Percentiles rank a stretch among this genome's conserved stretches.
These are phyloP conservation scores for Russula sp. DNA, from an alignment of 768 basidiomycete genomes.

Conservation along the genomic window DNA sequence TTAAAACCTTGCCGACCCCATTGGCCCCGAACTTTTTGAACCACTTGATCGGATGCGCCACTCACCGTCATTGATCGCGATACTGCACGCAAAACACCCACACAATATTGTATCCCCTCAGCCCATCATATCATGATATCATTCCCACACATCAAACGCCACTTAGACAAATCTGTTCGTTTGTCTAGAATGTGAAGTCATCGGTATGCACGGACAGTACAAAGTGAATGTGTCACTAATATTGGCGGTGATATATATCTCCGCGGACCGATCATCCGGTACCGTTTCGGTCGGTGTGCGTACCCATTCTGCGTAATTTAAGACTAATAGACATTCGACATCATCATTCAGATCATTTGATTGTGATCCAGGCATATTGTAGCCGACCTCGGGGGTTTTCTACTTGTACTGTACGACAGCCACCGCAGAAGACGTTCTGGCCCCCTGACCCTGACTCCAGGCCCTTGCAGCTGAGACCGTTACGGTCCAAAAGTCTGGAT, in stretches of 20 bases:
- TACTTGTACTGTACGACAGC: background rate
- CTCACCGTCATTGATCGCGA: background rate
- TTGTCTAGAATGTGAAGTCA: background rate
- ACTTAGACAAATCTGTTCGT: background rate
- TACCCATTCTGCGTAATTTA: background rate
- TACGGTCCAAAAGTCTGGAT: background rate
- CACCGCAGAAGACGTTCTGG: background rate
- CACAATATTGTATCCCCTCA: background rate
- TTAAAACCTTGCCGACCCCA: background rate
- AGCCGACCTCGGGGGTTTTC: background rate
- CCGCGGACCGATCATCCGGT: background rate
- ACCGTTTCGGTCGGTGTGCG: background rate
- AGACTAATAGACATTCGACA: background rate
- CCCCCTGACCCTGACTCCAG: background rate
- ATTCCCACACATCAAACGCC: background rate
- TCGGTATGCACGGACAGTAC: background rate
- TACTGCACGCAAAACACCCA: background rate
- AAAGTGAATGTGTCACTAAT: no score
- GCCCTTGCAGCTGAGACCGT: no score
- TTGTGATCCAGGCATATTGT: background rate
- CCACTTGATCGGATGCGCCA: slow-evolving; percentile 1
- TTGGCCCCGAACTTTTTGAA: background rate
- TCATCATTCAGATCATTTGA: background rate
- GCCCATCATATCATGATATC: background rate
- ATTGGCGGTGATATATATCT: no score